A percentile compares a stretch with the other conserved stretches of the same genome.
Evolutionary conservation across 805 yeast genomes (phyloP).

Genomic region (Metschnikowia henanensis): DNA sequence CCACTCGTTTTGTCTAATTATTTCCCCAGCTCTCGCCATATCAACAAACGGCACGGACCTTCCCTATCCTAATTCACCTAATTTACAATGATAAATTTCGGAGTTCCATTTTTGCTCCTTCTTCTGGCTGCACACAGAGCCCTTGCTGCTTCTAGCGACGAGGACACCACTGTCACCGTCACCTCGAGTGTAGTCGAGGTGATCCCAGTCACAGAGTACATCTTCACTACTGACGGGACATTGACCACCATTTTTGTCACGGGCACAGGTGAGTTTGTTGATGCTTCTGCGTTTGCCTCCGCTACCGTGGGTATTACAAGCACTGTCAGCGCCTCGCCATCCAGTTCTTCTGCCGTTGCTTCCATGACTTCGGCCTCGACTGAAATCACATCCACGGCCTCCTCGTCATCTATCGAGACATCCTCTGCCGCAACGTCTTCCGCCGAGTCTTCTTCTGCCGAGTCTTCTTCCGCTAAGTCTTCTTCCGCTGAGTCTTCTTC

Average conservation of each 20-base stretch:
- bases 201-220: slow-evolving; percentile 33
- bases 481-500: neutral
- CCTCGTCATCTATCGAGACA: slow-evolving; percentile 2
- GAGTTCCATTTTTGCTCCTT: slow-evolving; percentile 5
- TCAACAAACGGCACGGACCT: no score
- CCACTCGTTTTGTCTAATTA: no score
- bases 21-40: no score
- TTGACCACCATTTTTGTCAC: slow-evolving; percentile 27
- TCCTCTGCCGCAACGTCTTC: slow-evolving; percentile 7
- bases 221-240: slow-evolving; percentile 31
- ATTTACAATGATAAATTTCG: slow-evolving; percentile 3
- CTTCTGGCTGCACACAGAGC: slow-evolving; percentile 7
- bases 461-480: neutral
- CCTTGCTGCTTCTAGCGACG: slow-evolving; percentile 10
- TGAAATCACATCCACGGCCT: neutral
- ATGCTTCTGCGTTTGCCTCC: slow-evolving; percentile 6
- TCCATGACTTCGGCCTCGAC: neutral
- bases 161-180: slow-evolving; percentile 10
- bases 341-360: neutral
- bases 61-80: no score
- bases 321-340: slow-evolving; percentile 1
- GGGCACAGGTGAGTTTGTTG: slow-evolving; percentile 16
- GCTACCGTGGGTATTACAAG: neutral
- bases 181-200: slow-evolving; percentile 20
- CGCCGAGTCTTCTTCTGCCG: slow-evolving; percentile 1